Evolutionary conservation across 2,329 filamentous ascomycete genomes (phyloP), one percentile per base, ranked within the genome.

Genomic region (Cladorrhinum sp.): DNA sequence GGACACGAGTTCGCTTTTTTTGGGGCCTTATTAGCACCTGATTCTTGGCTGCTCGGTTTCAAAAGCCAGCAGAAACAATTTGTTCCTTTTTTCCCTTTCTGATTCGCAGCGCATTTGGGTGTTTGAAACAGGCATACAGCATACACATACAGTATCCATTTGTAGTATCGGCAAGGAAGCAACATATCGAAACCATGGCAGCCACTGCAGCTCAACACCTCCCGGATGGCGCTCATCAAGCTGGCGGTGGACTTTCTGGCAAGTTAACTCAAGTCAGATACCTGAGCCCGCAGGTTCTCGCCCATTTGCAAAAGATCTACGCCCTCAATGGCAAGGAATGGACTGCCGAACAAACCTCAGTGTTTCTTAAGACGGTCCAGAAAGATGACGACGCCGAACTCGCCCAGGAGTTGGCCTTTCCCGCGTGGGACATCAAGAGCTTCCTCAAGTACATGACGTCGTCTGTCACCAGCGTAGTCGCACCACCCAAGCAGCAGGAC

Each of bases 371-470:
- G 55, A 73, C 77, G 49, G 74, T 78, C 23, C 83, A 85, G 69
- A 74, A 72, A 41, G 77, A 78, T 38, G 71, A 65, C 32, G 62
- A 76, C 20, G 72, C 71, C 41, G 71, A 73, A 3, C 38, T 63
- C 8, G 59, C 67, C 29, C 64, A 64, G 13, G 59, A 64, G 36
- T 51, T 65, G 41, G 36, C 52, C 36, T 41, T n/a, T 23, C 52
- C 24, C 12, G 68, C 70, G 23, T 71, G 84, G 64, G 79, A 81
- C 61, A 75, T 84, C 50, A 68, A 73, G 50, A 75, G 70, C 58
- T 86, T 86, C 66, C 68, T 85, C 25, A 67, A 68, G n/a, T 85
- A 84, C 73, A 85, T 86, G 79, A 79, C 78, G 2, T 85, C 82
- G 24, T 63, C 77, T 2, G 75, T 77, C 12, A 75, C 77, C 58